Evolutionary conservation across 1,284 basidiomycete genomes (phyloP), one percentile per base, ranked within the genome.

Genomic region (Hortiboletus rubellus): DNA sequence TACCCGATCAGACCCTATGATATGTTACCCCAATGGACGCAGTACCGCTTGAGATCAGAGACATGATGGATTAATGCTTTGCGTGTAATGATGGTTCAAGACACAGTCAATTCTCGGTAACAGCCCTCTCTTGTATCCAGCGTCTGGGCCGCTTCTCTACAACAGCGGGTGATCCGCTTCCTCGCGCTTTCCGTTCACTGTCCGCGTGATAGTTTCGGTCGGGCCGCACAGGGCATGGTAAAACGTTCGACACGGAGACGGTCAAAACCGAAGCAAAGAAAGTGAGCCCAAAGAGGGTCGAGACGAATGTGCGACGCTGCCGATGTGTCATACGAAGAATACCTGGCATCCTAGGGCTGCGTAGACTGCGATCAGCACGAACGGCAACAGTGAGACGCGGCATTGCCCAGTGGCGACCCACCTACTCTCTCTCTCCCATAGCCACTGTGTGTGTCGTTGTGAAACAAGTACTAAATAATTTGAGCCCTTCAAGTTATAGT

Each of bases 231-330:
- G 91, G 90, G 65, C 91, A 92, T 58, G 90, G 89, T 41, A 92
- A 75, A 44, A 91, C 76, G 66, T 82, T 83, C 22, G 89, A 91
- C 24, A 87, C 87, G 7, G 88, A 87, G n/a, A 93, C 91, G 47
- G 90, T 92, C 60, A 89, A 61, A 57, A 92, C 79, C 22, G 88
- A 82, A 22, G 86, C 88, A 67, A 90, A 74, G 72, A 89, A 90
- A 4, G 91, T 92, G 66, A 89, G 73, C 62, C 82, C 85, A 71
- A 93, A 93, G 60, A 92, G 83, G 40, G 86, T 83, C 18, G 91
- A 86, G 63, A 91, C 79, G 75, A 91, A 80, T 63, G 81, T 82
- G 67, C 89, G 89, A 55, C 84, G 84, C 72, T 84, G 85, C 60
- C 72, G 74, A 63, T 72, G 71, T 63, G 82, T 83, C 63, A 89